Base-by-base conservation (phyloP, 768 basidiomycete genomes). In the Serpula lacrymans region DNA sequence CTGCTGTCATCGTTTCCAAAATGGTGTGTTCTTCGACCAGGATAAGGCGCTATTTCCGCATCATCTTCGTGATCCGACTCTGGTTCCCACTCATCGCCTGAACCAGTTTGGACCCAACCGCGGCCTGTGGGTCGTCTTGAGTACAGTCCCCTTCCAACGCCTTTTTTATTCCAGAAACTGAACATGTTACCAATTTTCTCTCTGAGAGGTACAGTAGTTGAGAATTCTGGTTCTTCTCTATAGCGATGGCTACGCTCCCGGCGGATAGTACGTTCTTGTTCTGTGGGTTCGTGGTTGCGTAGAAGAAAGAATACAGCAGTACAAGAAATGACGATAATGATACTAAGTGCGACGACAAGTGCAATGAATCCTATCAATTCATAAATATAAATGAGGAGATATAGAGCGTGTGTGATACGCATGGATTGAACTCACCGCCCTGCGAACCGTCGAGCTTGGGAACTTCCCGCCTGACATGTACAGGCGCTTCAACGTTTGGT, bases 231-330 rank as follows among this genome's bases (percentile, higher is more conserved):
- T 50, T 58, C 49, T 45, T 50, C 57, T 31, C 54, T 54, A 17
- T 57, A 52, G n/a, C 48, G 55, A 12, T 47, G 57, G 31, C 59
- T 58, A 11, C 52, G 57, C 23, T 59, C 60, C 26, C 61, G 59
- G 17, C 65, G 64, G 3, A 51, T 51, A 8, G 59, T 55, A 9
- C 68, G 68, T 13, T 71, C 65, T 44, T 62, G 61, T 21, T 70
- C 63, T 25, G 63, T 64, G 20, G 69, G 68, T 26, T 67, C 64
- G 53, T 77, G 67, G 35, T 75, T 58, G 29, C 74, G 71, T 13
- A 84, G 63, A 25, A 87, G 73, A 49, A 74, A 70, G 55, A 74
- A 71, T 27, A 81, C 72, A 25, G 71, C 80, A 12, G 64, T 58
- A 54, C 71, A 77, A 35, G 74, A 71, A 22, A 66, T 52, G 43